Percentiles rank a stretch among this genome's conserved stretches.
Conservation (phyloP, 176 grass and related monocot genomes). For the Phyllostachys edulis region DNA sequence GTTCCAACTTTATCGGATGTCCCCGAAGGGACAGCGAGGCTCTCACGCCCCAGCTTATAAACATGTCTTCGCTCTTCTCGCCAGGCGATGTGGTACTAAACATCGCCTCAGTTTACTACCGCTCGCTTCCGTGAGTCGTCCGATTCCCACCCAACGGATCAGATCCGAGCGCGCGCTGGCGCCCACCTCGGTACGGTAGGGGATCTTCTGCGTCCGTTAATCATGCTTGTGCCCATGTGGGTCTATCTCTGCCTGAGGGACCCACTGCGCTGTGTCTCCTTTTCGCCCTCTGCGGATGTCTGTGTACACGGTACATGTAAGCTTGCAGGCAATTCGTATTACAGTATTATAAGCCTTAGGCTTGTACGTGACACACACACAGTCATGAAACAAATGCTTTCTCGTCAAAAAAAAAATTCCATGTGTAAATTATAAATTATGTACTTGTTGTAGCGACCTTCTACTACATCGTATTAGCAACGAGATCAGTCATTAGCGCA, state of each 20-base stretch:
- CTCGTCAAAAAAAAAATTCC: neutral
- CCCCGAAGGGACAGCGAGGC: accelerated
- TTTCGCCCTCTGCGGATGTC: neutral
- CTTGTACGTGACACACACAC: neutral
- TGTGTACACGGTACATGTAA: neutral
- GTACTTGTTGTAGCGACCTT: too few species aligned
- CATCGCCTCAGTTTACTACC: neutral
- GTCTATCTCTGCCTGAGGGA: neutral
- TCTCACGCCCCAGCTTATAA: neutral
- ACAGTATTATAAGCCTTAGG: neutral
- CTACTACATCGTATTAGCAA: too few species aligned
- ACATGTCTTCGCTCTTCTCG: accelerated
- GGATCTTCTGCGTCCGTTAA: neutral
- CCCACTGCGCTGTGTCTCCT: neutral
- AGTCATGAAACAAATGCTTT: neutral
- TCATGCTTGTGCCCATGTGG: neutral
- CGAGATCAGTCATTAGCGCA: too few species aligned
- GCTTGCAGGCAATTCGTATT: neutral
- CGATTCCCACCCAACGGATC: neutral
- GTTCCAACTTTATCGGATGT: too few species aligned
- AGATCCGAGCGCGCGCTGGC: too few species aligned
- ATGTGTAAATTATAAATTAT: neutral
- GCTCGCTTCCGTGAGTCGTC: neutral
- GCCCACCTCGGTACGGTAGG: neutral
- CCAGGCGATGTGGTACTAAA: neutral